phyloP scores from a whole-genome alignment of 495 filamentous ascomycete genomes.

The Letharia lupina region DNA sequence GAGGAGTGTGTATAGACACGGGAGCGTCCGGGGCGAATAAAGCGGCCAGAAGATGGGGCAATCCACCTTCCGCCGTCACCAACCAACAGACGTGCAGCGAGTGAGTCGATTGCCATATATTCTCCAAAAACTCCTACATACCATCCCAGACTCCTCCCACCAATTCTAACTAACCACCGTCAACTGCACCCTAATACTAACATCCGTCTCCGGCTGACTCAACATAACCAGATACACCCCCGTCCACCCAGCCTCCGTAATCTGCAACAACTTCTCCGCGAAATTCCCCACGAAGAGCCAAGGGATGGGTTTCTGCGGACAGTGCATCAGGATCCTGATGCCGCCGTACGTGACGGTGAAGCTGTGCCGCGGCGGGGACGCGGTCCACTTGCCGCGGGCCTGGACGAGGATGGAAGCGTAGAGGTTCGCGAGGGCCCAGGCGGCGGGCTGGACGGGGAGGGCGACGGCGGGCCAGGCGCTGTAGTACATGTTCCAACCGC shows the following conservation, averaged over 20 bases:
- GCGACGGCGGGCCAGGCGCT: background rate
- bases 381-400: background rate
- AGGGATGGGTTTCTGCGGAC: background rate
- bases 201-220: background rate
- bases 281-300: background rate
- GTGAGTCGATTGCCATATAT: too few species aligned
- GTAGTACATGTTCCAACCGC: conserved; percentile 7
- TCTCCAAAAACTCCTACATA: too few species aligned
- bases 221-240: background rate
- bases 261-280: background rate
- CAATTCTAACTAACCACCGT: background rate
- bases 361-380: background rate
- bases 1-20: too few species aligned
- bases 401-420: background rate
- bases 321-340: background rate
- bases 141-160: too few species aligned
- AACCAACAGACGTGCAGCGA: too few species aligned
- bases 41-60: too few species aligned
- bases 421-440: background rate
- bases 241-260: background rate
- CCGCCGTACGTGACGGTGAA: background rate
- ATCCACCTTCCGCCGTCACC: too few species aligned
- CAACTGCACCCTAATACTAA: background rate
- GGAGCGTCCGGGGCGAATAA: too few species aligned
- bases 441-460: conserved; percentile 2